phyloP scores from a whole-genome alignment of 2,329 filamentous ascomycete species.

The Ascochyta koolunga region DNA sequence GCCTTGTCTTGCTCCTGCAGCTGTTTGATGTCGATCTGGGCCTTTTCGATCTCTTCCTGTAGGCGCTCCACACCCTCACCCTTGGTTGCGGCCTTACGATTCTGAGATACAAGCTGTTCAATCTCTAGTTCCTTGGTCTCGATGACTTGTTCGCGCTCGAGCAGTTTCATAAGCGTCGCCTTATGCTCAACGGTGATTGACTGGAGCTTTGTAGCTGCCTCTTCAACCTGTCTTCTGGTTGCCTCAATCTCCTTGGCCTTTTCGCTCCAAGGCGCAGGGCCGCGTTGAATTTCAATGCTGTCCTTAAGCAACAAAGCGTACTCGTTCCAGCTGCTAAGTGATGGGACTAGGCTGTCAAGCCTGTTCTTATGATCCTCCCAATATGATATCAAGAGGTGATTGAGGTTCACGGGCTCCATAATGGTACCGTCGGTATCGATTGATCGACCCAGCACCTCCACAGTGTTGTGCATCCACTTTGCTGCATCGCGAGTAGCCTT shows the following conservation, averaged over 20 bases:
- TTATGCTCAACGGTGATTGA: conserved; percentile 80
- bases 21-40: conserved; percentile 28
- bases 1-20: conserved; percentile 25
- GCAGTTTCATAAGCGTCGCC: conserved; percentile 69
- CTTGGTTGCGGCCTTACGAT: conserved; percentile 36
- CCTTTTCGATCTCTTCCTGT: conserved; percentile 25
- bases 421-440: conserved; percentile 12
- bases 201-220: conserved; percentile 83
- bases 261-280: conserved; percentile 79
- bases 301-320: conserved; percentile 57
- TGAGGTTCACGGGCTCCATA: conserved; percentile 7
- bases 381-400: conserved; percentile 9
- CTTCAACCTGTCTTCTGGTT: conserved; percentile 79
- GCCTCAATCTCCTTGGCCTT: conserved; percentile 81
- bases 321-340: conserved; percentile 67
- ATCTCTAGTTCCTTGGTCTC: conserved; percentile 71
- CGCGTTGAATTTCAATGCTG: conserved; percentile 68
- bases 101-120: conserved; percentile 79
- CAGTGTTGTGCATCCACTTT: conserved; percentile 8
- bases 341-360: conserved; percentile 11
- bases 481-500: conserved; percentile 22
- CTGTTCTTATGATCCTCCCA: conserved; percentile 11
- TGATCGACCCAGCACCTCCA: conserved; percentile 7
- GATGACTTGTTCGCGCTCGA: conserved; percentile 82
- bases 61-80: conserved; percentile 30